Evolutionary conservation across 179 eudicot genomes (phyloP).

Genomic region (Drosera spatulata): DNA sequence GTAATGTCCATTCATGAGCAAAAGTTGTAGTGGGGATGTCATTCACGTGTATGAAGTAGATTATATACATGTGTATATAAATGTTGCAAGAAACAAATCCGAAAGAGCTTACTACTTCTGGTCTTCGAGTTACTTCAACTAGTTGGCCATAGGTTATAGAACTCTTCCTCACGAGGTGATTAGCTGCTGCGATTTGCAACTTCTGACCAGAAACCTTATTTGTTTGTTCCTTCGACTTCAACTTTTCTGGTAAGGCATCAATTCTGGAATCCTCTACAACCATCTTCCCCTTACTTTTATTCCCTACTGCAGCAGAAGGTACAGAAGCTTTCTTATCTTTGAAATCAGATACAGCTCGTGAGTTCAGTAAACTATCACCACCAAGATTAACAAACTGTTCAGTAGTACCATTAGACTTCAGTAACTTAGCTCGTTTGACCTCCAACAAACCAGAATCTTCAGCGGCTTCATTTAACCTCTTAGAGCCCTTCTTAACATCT

Average conservation of each 20-base stretch:
- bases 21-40: no score
- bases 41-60: slow-evolving; percentile 2
- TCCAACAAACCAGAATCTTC: slow-evolving; percentile 14
- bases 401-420: slow-evolving; percentile 9
- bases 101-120: slow-evolving; percentile 42
- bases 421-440: slow-evolving; percentile 24
- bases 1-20: no score
- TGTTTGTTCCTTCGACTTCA: slow-evolving; percentile 13
- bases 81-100: not conserved
- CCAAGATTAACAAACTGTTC: slow-evolving; percentile 3
- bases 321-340: slow-evolving; percentile 9
- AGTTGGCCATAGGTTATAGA: slow-evolving; percentile 18
- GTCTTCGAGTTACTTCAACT: slow-evolving; percentile 50
- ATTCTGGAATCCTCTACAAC: slow-evolving; percentile 6
- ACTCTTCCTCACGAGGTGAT: slow-evolving; percentile 8
- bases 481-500: slow-evolving; percentile 7
- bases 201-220: slow-evolving; percentile 19
- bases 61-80: not conserved
- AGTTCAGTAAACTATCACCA: slow-evolving; percentile 4
- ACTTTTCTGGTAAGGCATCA: slow-evolving; percentile 4
- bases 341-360: slow-evolving; percentile 9
- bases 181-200: slow-evolving; percentile 13
- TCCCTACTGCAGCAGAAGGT: slow-evolving; percentile 10
- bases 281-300: slow-evolving; percentile 5
- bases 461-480: slow-evolving; percentile 4